Evolutionary conservation across 2,329 filamentous ascomycete genomes (phyloP).

Genomic region (Aschersonia sp.): DNA sequence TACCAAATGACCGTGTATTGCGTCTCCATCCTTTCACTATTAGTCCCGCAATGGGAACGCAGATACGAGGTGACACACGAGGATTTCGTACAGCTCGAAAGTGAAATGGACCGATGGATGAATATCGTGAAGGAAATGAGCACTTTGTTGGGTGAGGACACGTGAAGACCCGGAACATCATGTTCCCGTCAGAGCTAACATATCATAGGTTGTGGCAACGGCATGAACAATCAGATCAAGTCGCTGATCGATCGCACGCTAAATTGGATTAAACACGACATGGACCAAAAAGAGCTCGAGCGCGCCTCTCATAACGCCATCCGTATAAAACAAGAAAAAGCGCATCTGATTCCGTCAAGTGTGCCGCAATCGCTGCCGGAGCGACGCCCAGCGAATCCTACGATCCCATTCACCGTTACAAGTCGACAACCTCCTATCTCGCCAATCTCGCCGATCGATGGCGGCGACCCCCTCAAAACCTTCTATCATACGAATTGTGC

Average conservation of each 20-base stretch:
- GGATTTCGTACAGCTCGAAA: conserved; percentile 44
- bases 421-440: conserved; percentile 12
- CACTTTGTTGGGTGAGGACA: conserved; percentile 41
- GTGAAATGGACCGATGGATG: conserved; percentile 58
- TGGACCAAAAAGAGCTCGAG: conserved; percentile 19
- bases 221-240: conserved; percentile 28
- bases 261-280: conserved; percentile 35
- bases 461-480: conserved; percentile 9
- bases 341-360: conserved; percentile 10
- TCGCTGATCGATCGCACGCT: conserved; percentile 36
- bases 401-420: not conserved
- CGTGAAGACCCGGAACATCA: not conserved
- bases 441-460: not conserved
- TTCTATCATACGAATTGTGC: conserved; percentile 13
- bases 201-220: conserved; percentile 25
- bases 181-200: not conserved
- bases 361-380: conserved; percentile 17
- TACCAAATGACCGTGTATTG: conserved; percentile 59
- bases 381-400: conserved; percentile 16
- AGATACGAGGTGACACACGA: conserved; percentile 41
- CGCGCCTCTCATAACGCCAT: conserved; percentile 5
- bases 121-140: conserved; percentile 53
- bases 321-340: conserved; percentile 24
- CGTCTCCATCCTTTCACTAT: conserved; percentile 56
- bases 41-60: conserved; percentile 56